These are phyloP conservation scores for Lasiodiplodia gonubiensis DNA, from an alignment of 2,329 filamentous ascomycete species.

Conservation along the genomic window DNA sequence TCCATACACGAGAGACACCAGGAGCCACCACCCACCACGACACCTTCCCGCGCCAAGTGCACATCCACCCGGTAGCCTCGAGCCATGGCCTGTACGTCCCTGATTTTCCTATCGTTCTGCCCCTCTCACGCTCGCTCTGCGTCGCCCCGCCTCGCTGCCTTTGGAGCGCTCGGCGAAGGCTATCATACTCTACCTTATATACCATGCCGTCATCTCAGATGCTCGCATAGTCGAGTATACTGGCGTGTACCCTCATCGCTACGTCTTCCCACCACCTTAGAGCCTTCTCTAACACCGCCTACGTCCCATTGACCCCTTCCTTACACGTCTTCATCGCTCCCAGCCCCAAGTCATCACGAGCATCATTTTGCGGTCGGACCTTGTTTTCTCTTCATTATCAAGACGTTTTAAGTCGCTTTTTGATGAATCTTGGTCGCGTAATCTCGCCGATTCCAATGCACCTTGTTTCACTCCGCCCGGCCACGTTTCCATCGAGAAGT, in stretches of 20 bases:
- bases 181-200: slow-evolving; percentile 43
- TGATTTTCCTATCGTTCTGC: slow-evolving; percentile 42
- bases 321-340: slow-evolving; percentile 38
- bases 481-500: slow-evolving; percentile 42
- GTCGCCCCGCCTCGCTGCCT: slow-evolving; percentile 31
- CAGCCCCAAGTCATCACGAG: slow-evolving; percentile 38
- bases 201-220: slow-evolving; percentile 40
- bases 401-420: slow-evolving; percentile 39
- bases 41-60: slow-evolving; percentile 19
- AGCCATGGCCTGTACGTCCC: slow-evolving; percentile 66
- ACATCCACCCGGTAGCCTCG: slow-evolving; percentile 47
- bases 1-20: slow-evolving; percentile 27
- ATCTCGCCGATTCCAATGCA: slow-evolving; percentile 43
- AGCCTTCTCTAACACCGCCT: slow-evolving; percentile 28
- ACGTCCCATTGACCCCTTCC: slow-evolving; percentile 34
- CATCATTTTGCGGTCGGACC: slow-evolving; percentile 48
- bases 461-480: slow-evolving; percentile 42
- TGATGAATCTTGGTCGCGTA: slow-evolving; percentile 52
- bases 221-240: slow-evolving; percentile 8
- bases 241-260: slow-evolving; percentile 28
- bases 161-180: slow-evolving; percentile 40
- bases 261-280: slow-evolving; percentile 32
- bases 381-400: slow-evolving; percentile 39
- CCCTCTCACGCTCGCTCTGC: slow-evolving; percentile 31
- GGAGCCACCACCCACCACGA: slow-evolving; percentile 27